A percentile compares a stretch with the other conserved stretches of the same genome.
These are phyloP conservation scores for Saturnispora silvae DNA, from an alignment of 805 yeast species.

Conservation along the genomic window DNA sequence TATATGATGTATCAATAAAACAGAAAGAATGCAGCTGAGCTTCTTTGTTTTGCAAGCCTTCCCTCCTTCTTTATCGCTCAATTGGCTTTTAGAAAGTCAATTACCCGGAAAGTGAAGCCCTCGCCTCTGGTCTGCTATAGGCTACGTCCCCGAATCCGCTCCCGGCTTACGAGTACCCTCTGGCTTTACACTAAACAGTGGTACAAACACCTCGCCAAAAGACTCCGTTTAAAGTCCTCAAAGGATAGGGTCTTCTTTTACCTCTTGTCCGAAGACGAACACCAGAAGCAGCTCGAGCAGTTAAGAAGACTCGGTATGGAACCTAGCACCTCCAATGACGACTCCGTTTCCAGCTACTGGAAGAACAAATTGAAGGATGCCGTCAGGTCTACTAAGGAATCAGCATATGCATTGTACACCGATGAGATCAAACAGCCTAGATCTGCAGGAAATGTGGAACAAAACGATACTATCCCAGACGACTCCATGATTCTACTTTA, in stretches of 20 bases:
- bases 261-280: slow-evolving; percentile 16
- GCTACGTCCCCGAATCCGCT: no score
- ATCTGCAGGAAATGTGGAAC: background rate
- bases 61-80: no score
- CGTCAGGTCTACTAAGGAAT: slow-evolving; percentile 40
- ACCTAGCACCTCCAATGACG: slow-evolving; percentile 10
- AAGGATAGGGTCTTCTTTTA: slow-evolving; percentile 24
- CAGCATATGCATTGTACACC: slow-evolving; percentile 32
- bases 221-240: slow-evolving; percentile 5
- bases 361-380: slow-evolving; percentile 36
- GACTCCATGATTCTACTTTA: slow-evolving; percentile 54
- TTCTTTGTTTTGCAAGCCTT: no score
- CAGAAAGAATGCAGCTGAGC: no score
- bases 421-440: slow-evolving; percentile 7
- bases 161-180: no score
- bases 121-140: no score
- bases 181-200: slow-evolving; percentile 11
- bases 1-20: no score
- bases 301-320: slow-evolving; percentile 6
- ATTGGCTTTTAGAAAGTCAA: no score
- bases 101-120: no score
- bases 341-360: slow-evolving; percentile 16
- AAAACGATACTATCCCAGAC: slow-evolving; percentile 30
- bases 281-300: slow-evolving; percentile 12
- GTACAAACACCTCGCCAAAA: slow-evolving; percentile 1